These are phyloP conservation scores for Berkeleyomyces rouxiae DNA, from an alignment of 2,329 filamentous ascomycete species.

Conservation along the genomic window DNA sequence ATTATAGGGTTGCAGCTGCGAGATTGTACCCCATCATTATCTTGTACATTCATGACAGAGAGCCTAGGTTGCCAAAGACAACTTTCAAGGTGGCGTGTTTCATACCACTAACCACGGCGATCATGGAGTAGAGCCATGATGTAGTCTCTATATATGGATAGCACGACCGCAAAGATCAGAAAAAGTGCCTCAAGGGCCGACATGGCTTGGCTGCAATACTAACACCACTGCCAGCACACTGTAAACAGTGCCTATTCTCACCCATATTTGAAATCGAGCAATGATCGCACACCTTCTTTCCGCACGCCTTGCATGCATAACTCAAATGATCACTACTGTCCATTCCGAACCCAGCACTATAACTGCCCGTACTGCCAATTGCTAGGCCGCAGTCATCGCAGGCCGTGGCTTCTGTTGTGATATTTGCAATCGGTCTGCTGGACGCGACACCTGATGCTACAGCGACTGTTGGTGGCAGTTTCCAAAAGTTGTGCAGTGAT, in stretches of 20 bases:
- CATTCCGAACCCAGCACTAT: conserved; percentile 26
- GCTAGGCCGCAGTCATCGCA: conserved; percentile 38
- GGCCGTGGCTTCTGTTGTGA: conserved; percentile 18
- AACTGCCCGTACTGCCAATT: conserved; percentile 16
- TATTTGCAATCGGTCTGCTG: neutral
- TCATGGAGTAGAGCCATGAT: no score
- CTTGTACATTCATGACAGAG: neutral
- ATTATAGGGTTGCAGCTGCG: neutral
- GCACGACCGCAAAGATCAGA: neutral
- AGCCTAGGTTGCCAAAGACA: neutral
- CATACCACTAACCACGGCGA: no score
- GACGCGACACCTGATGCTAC: conserved; percentile 12
- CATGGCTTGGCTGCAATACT: conserved; percentile 15
- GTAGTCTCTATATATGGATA: neutral
- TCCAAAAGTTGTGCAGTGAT: conserved; percentile 46
- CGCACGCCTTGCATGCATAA: conserved; percentile 31
- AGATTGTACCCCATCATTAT: neutral
- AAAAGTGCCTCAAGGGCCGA: conserved; percentile 16
- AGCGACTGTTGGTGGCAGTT: conserved; percentile 27
- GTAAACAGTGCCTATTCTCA: conserved; percentile 34
- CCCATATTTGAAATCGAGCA: conserved; percentile 44
- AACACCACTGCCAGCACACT: conserved; percentile 29
- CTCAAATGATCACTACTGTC: conserved; percentile 16
- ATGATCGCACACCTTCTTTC: conserved; percentile 39
- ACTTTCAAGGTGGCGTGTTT: neutral